A percentile compares a stretch with the other conserved stretches of the same genome.
These are phyloP conservation scores for Populus hybrid DNA, from an alignment of 441 rosid species.

Conservation along the genomic window DNA sequence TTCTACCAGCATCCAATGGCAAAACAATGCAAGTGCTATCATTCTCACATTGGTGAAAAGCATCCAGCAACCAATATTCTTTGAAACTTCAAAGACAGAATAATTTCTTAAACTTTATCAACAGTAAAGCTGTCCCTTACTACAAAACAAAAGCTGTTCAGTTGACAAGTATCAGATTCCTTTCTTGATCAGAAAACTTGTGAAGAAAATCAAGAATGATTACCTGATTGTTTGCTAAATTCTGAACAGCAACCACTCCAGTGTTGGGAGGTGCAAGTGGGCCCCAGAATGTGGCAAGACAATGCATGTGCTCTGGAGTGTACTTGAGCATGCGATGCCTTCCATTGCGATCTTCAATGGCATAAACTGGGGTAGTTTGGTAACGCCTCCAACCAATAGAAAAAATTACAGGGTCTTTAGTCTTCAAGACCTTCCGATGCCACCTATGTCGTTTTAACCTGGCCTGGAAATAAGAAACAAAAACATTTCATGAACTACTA, in stretches of 20 bases:
- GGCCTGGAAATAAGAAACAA: too few species aligned
- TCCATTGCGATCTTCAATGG: conserved; percentile 81
- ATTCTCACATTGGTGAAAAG: background rate
- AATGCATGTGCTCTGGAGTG: conserved; percentile 95
- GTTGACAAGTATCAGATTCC: background rate
- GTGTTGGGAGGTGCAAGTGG: conserved; percentile 94
- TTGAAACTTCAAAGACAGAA: background rate
- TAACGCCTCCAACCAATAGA: conserved; percentile 97
- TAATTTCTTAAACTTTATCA: background rate
- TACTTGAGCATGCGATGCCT: conserved; percentile 95
- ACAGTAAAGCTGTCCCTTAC: background rate
- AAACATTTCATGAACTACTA: too few species aligned
- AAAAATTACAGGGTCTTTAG: conserved; percentile 87
- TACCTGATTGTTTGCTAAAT: conserved; percentile 73
- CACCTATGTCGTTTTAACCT: conserved; percentile 23
- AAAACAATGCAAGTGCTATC: background rate
- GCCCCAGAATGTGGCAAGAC: conserved; percentile 94
- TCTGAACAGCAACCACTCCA: conserved; percentile 81
- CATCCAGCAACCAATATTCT: background rate
- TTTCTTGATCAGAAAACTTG: conserved; percentile 1
- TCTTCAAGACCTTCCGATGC: conserved; percentile 88
- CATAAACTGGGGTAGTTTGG: conserved; percentile 79
- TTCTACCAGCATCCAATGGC: background rate
- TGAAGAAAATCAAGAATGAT: conserved; percentile 3
- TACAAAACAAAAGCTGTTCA: background rate